Conservation (phyloP, 1,139 yeast species). For the Citeromyces hawaiiensis region DNA sequence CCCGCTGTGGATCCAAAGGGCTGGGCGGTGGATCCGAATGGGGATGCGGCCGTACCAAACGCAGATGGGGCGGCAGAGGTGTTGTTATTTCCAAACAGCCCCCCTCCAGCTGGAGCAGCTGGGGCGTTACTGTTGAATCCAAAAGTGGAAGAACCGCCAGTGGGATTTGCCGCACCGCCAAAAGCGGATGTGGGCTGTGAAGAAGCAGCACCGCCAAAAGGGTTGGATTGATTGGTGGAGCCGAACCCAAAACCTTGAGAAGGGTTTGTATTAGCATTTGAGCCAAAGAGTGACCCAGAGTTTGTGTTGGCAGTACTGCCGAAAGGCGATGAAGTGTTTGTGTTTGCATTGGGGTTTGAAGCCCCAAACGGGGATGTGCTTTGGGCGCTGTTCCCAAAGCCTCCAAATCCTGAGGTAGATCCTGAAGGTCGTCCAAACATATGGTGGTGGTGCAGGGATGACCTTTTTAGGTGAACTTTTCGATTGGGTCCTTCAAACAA, state of each 20-base stretch:
- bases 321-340: conserved; percentile 14
- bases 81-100: conserved; percentile 13
- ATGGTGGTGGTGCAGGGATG: neutral
- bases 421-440: conserved; percentile 32
- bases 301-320: conserved; percentile 14
- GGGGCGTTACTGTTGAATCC: conserved; percentile 5
- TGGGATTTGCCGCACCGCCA: neutral
- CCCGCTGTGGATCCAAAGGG: neutral
- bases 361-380: conserved; percentile 8
- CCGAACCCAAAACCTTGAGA: conserved; percentile 8
- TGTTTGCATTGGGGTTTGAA: conserved; percentile 4
- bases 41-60: conserved; percentile 6
- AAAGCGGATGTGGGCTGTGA: neutral
- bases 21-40: neutral
- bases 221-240: neutral
- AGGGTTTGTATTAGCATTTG: conserved; percentile 7
- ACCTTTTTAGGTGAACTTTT: no score
- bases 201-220: neutral
- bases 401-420: conserved; percentile 43
- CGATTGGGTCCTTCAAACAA: no score
- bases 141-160: neutral
- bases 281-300: conserved; percentile 15
- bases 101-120: conserved; percentile 10
- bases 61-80: conserved; percentile 14
- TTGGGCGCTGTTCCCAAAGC: conserved; percentile 29